Conservation (phyloP, 148 eudicot genomes). For the Rhododendron williamsianum region DNA sequence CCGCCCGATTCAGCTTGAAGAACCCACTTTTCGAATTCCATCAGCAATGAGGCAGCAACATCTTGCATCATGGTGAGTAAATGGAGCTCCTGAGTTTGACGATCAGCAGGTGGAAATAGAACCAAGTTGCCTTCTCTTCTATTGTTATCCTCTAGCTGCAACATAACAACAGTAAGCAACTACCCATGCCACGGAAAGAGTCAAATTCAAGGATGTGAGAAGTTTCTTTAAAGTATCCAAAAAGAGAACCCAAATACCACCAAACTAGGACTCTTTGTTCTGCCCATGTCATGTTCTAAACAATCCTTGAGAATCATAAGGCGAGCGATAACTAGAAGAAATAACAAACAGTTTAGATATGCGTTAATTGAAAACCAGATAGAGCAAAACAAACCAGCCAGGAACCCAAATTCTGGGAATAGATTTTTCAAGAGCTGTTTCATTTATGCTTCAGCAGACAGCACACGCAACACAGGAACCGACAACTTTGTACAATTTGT, state of each 20-base stretch:
- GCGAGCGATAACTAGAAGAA: background rate
- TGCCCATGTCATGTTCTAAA: background rate
- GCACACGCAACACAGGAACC: background rate
- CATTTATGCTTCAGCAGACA: background rate
- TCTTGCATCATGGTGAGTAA: slow-evolving; percentile 97
- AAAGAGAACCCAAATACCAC: background rate
- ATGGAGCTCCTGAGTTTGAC: slow-evolving; percentile 84
- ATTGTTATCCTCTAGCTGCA: slow-evolving; percentile 73
- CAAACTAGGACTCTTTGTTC: slow-evolving; percentile 2
- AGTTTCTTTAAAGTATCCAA: background rate
- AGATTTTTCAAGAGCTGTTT: background rate
- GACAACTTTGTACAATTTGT: background rate
- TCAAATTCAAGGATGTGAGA: background rate
- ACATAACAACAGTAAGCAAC: slow-evolving; percentile 6
- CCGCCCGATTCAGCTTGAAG: slow-evolving; percentile 92
- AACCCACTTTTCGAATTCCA: slow-evolving; percentile 95
- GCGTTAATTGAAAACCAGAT: background rate
- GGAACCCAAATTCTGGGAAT: background rate
- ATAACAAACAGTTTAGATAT: background rate
- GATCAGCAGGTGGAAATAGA: slow-evolving; percentile 90
- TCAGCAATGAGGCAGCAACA: slow-evolving; percentile 88
- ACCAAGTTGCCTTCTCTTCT: slow-evolving; percentile 55
- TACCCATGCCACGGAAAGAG: slow-evolving; percentile 7
- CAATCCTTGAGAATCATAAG: background rate
- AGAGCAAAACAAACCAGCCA: background rate